Base-by-base conservation (phyloP, 768 basidiomycete genomes). In the Crucibulum laeve region DNA sequence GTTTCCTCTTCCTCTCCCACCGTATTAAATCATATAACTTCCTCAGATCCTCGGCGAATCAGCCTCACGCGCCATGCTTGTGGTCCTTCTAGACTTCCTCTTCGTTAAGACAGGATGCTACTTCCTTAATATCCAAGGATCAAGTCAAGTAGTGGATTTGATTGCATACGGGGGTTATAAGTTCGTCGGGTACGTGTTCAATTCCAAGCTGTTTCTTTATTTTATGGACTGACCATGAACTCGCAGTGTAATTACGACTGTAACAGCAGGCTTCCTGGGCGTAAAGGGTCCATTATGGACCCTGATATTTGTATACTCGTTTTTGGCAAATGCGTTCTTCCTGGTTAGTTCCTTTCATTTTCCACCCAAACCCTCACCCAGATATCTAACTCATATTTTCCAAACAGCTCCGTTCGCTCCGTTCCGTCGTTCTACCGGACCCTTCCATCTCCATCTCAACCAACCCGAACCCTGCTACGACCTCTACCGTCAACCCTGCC, bases 161-260 rank as follows among this genome's bases (percentile, higher is more conserved):
- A 66, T 96, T 23, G 89, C 94, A 0, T 98, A 97, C 58, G 88
- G 86, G 4, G 95, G 96, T 0, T 98, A 98, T 68, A 98, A 99
- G 59, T 98, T 99, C 54, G 90, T 97, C 22, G 95, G 91, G 91
- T 92, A 50, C 22, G 82, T 67, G 2, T 1, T 17, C n/a, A 13
- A 21, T 45, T 14, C 17, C 10, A n/a, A n/a, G n/a, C 14, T 38
- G 22, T 14, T 45, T 39, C 25, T 40, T 25, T 25, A 11, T 23
- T n/a, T 17, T 3, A 3, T 26, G 13, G 4, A 4, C 13, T 26
- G 24, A 30, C 45, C 5, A 14, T 7, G 41, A 23, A 33, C 38
- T 37, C 39, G 17, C 48, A 94, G 93, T 1, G 90, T 97, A 30
- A 94, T 96, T 52, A 64, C 85, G 10, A 83, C 87, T 2, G 67